Evolutionary conservation across 2,329 filamentous ascomycete species (phyloP), one percentile per base, ranked within the genome.

Genomic region (Alternaria triticimaculans): DNA sequence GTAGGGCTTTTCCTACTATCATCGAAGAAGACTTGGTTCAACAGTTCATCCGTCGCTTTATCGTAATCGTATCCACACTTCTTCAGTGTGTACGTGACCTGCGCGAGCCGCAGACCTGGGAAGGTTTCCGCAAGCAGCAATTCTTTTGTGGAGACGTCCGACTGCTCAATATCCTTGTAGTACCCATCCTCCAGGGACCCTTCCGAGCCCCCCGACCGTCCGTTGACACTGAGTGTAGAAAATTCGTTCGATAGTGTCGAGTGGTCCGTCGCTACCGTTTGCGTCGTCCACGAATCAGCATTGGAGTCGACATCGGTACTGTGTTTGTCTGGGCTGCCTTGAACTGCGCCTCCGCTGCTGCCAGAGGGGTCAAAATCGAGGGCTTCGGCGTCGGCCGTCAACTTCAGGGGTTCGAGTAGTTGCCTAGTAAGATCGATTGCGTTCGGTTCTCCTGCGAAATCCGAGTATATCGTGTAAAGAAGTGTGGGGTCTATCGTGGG

Each of bases 351-450:
- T 12, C 85, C 86, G 26, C 89, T 87, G 25, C 90, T 87, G 3
- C 91, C 93, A 30, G 91, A 93, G 0, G 92, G 88, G 69, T 96
- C 93, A 74, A 97, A 97, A 0, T 89, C 89, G 15, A 89, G 87
- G 73, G 96, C 92, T 76, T 96, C 91, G 2, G 82, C 80, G 0
- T 83, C 77, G 1, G 91, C 93, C 62, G 86, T 83, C 28, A 87
- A 82, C 55, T 90, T 91, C 14, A 97, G 81, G 1, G 81, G 78
- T n/a, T 91, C 84, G 1, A 97, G 84, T 0, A 86, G 84, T n/a
- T 82, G 76, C 28, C 86, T 86, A 3, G 90, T 88, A 10, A 83
- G 81, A 3, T 85, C 74, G 45, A 89, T 82, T 1, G 81, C 77
- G 0, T 85, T 71, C 21, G 88, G 78, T 3, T 80, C 76, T 18